Percentiles rank a stretch among this genome's conserved stretches.
phyloP scores from a whole-genome alignment of 805 yeast genomes.

The Sporopachydermia lactativora region DNA sequence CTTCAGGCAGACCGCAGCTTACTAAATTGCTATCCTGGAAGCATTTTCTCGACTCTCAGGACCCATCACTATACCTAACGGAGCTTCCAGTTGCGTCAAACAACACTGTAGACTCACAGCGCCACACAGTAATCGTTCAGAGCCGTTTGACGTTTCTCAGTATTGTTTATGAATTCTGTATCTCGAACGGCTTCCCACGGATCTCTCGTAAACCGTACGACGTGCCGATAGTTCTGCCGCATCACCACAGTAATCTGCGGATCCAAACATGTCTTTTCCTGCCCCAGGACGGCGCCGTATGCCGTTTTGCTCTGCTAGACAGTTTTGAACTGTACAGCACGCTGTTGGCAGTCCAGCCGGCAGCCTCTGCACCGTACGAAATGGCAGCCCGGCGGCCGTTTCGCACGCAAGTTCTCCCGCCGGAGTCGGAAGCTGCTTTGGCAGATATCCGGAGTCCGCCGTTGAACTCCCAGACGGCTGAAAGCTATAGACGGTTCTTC shows the following conservation, averaged over 20 bases:
- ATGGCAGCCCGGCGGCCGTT: background rate
- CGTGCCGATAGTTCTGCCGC: conserved; percentile 5
- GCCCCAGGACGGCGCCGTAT: background rate
- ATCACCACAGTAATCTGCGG: conserved; percentile 3
- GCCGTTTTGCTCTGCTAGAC: background rate
- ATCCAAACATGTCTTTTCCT: conserved; percentile 3
- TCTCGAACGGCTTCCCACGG: conserved; percentile 21
- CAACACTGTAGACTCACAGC: conserved; percentile 10
- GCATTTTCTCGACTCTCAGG: conserved; percentile 43
- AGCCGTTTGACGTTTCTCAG: conserved; percentile 21
- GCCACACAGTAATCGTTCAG: conserved; percentile 13
- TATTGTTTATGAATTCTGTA: conserved; percentile 22
- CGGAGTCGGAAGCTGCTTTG: too few species aligned
- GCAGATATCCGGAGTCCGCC: too few species aligned
- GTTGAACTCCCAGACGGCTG: too few species aligned
- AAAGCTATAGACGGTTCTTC: too few species aligned
- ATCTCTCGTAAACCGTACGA: conserved; percentile 25
- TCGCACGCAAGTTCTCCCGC: background rate
- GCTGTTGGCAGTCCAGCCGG: background rate
- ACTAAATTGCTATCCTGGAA: conserved; percentile 54
- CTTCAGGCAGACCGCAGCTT: conserved; percentile 19
- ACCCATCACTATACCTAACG: conserved; percentile 34
- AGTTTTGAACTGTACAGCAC: background rate
- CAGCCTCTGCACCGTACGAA: background rate
- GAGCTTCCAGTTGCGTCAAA: conserved; percentile 13